Base-by-base conservation (phyloP, 257 asterid species). In the Solanum bulbocastanum region DNA sequence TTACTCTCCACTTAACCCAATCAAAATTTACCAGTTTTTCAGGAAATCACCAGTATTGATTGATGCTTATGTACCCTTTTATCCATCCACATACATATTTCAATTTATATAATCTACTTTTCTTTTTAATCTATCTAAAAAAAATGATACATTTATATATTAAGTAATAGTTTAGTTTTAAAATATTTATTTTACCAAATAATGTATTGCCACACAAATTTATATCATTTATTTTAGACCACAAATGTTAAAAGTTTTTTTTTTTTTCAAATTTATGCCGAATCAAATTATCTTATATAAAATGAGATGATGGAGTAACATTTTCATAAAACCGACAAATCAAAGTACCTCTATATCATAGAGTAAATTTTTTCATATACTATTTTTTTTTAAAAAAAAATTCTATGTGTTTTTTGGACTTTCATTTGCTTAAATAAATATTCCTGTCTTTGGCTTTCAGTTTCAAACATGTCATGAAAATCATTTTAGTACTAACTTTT, bases 401-500 rank as follows among this genome's bases (percentile, higher is more conserved):
- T 13, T 71, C 90, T 86, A 86, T 84, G 87, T 90, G 87, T 75
- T 66, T 87, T 87, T 87, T 78, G 89, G 87, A 46, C 83, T n/a
- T 69, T 76, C 40, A 66, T 33, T 56, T 44, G 44, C 81, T 16
- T n/a, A 20, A 5, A 84, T 62, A 73, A 82, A 83, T 44, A 20
- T 25, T 44, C 18, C 16, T 20, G 25, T 25, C 37, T 8, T 42
- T 42, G 82, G 87, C 85, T 89, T 86, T 83, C 88, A 27, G 56
- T 35, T 37, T 83, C 89, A 86, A 75, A 86, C 62, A 33, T 87
- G 81, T 84, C 81, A n/a, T 49, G 56, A 22, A 44, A 46, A 32
- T 62, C 58, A 62, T n/a, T 27, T 33, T 16, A 62, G 78, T 22
- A 13, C 44, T 13, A 36, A 22, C 46, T 73, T 35, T 46, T 46